Percentiles rank a stretch among this genome's conserved stretches.
Evolutionary conservation across 208 protist species (phyloP).

Genomic region (Dictyostelium gargantuum): DNA sequence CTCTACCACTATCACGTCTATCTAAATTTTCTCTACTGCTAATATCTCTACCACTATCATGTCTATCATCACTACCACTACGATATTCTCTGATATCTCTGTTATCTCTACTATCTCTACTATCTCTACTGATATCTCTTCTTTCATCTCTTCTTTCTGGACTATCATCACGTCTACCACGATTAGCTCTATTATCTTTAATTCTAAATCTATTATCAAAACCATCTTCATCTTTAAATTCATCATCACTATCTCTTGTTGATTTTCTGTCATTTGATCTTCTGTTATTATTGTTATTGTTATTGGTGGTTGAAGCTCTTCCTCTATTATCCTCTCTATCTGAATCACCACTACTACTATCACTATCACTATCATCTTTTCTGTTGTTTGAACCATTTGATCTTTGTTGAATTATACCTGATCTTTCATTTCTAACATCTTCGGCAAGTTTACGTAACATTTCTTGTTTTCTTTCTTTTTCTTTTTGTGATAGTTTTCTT

Average conservation of each 20-base stretch:
- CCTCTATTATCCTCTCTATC: not conserved
- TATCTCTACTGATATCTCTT: not conserved
- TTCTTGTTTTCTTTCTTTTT: conserved; percentile 89
- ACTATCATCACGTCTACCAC: not conserved
- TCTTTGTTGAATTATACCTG: not conserved
- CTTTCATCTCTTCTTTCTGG: not conserved
- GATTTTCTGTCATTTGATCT: not conserved
- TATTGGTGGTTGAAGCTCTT: not conserved
- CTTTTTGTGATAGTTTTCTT: conserved; percentile 76
- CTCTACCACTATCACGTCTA: not conserved
- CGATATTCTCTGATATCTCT: not conserved
- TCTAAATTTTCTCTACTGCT: not conserved
- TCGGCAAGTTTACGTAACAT: conserved; percentile 81
- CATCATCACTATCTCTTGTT: not conserved
- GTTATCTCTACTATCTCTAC: not conserved
- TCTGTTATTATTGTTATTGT: not conserved
- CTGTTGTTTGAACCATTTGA: not conserved
- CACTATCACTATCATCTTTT: not conserved
- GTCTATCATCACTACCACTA: not conserved
- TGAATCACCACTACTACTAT: not conserved
- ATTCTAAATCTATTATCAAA: not conserved
- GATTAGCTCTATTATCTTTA: not conserved
- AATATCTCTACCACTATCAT: not conserved
- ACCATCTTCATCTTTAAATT: not conserved
- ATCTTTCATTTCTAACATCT: conserved; percentile 70